phyloP scores from a whole-genome alignment of 2,329 filamentous ascomycete genomes.

The Penicillium sp. region DNA sequence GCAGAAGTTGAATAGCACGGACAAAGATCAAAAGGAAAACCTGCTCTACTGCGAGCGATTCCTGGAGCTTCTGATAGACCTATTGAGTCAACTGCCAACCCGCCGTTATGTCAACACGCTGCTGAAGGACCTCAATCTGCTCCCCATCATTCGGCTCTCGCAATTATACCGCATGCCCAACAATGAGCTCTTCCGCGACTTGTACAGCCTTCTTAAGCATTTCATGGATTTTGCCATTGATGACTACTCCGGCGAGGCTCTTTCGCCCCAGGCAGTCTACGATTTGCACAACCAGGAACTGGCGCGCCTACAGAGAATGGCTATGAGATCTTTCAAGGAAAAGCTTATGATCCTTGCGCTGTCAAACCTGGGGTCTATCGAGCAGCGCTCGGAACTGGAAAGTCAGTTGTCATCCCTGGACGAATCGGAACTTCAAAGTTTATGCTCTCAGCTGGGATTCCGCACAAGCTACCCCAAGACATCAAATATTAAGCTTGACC shows the following conservation, averaged over 20 bases:
- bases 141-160: slow-evolving; percentile 75
- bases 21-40: slow-evolving; percentile 54
- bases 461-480: slow-evolving; percentile 77
- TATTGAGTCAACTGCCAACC: slow-evolving; percentile 91
- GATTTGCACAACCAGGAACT: slow-evolving; percentile 74
- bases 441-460: slow-evolving; percentile 72
- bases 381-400: slow-evolving; percentile 74
- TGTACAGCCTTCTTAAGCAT: slow-evolving; percentile 76
- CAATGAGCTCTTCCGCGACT: slow-evolving; percentile 75
- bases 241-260: slow-evolving; percentile 79
- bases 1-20: slow-evolving; percentile 62
- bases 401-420: slow-evolving; percentile 69
- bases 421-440: slow-evolving; percentile 68
- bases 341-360: slow-evolving; percentile 89
- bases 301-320: slow-evolving; percentile 73
- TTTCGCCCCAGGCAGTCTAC: slow-evolving; percentile 70
- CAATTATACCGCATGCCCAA: slow-evolving; percentile 72
- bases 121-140: slow-evolving; percentile 77
- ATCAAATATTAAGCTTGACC: slow-evolving; percentile 63
- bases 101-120: slow-evolving; percentile 89
- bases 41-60: slow-evolving; percentile 89
- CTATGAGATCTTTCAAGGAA: slow-evolving; percentile 78
- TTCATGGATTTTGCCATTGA: slow-evolving; percentile 88
- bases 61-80: slow-evolving; percentile 81
- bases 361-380: slow-evolving; percentile 87